Conservation (phyloP, 1,284 basidiomycete species). For the Apiotrichum gracile region DNA sequence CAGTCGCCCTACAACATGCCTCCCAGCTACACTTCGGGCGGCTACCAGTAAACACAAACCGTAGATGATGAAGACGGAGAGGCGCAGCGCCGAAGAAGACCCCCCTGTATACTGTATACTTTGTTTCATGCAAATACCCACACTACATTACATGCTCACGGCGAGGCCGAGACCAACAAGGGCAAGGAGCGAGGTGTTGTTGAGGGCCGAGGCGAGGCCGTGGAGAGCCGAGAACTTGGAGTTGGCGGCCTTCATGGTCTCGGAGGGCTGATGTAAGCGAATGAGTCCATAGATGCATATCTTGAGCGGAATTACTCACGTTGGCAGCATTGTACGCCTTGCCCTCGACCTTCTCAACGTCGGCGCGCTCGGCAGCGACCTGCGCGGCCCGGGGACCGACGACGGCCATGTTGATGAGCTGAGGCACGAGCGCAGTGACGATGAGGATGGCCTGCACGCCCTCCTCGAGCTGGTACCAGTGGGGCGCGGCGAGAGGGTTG, state of each 20-base stretch:
- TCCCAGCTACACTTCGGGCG: conserved; percentile 7
- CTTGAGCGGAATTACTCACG: conserved; percentile 50
- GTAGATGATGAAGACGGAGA: neutral
- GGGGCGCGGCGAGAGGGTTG: conserved; percentile 46
- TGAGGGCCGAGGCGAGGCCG: conserved; percentile 56
- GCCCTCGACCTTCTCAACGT: conserved; percentile 66
- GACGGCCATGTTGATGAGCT: conserved; percentile 48
- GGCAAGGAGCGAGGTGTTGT: conserved; percentile 58
- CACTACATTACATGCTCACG: conserved; percentile 44
- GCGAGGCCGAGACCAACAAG: conserved; percentile 63
- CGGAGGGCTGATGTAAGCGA: conserved; percentile 54
- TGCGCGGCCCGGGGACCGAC: conserved; percentile 42
- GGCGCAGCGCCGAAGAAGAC: neutral
- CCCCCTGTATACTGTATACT: neutral
- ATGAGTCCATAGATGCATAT: too few relatives aligned
- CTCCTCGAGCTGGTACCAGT: conserved; percentile 53
- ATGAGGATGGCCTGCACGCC: conserved; percentile 67
- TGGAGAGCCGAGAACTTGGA: conserved; percentile 60
- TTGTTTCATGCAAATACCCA: neutral
- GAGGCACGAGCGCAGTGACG: conserved; percentile 51
- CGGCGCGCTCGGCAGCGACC: conserved; percentile 65
- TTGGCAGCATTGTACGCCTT: conserved; percentile 58
- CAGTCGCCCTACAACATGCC: conserved; percentile 8
- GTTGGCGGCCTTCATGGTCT: conserved; percentile 63
- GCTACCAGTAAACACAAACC: conserved; percentile 1